phyloP scores from a whole-genome alignment of 2,329 filamentous ascomycete genomes.

The Drechslerella coelobrocha region DNA sequence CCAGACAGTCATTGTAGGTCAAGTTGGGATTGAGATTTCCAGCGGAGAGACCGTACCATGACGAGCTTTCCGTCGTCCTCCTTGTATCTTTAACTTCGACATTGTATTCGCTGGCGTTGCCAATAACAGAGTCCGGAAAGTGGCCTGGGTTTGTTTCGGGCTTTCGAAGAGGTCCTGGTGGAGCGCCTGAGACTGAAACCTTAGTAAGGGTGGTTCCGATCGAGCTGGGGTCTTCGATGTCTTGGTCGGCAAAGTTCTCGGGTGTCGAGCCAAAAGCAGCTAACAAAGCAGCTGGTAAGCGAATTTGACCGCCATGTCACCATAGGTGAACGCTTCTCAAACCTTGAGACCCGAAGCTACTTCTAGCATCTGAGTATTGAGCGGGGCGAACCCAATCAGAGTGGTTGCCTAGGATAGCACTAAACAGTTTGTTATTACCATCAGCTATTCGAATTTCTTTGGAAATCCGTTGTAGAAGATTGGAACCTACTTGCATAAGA shows the following conservation, averaged over 20 bases:
- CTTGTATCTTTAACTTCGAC: no score
- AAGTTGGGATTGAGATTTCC: background rate
- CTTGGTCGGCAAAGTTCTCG: background rate
- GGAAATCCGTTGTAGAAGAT: no score
- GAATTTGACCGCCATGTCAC: background rate
- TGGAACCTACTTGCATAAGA: conserved; percentile 15
- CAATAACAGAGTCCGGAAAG: background rate
- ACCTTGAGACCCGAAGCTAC: background rate
- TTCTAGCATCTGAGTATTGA: background rate
- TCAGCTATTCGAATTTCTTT: background rate
- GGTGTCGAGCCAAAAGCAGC: background rate
- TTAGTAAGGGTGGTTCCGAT: conserved; percentile 28
- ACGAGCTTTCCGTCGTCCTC: no score
- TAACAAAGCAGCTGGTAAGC: background rate
- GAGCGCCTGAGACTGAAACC: background rate
- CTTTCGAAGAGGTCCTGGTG: background rate
- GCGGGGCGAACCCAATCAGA: background rate
- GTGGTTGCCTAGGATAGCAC: conserved; percentile 11
- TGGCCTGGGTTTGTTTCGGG: background rate
- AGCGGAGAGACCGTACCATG: no score
- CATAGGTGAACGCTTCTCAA: background rate
- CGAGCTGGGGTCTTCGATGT: conserved; percentile 18
- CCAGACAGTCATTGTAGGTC: background rate
- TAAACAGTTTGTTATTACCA: conserved; percentile 14
- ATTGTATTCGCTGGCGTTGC: background rate